Conservation (phyloP, 805 yeast genomes). For the Pichia scutulata region DNA sequence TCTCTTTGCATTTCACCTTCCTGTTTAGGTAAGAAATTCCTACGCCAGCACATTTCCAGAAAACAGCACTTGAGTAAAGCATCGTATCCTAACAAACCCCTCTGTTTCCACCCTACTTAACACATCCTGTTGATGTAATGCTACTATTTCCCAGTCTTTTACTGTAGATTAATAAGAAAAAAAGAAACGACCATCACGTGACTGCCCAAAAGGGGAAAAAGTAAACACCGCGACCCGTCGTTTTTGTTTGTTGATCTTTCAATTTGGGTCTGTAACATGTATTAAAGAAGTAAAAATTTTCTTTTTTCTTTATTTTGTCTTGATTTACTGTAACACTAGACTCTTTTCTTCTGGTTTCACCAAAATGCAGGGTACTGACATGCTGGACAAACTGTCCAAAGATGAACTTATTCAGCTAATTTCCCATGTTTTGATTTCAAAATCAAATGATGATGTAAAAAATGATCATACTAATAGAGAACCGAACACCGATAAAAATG, state of each 20-base stretch:
- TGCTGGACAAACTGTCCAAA: background rate
- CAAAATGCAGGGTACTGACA: background rate
- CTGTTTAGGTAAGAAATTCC: background rate
- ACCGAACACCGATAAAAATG: background rate
- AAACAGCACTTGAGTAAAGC: too few species aligned
- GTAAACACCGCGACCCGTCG: slow-evolving; percentile 9
- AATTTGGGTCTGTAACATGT: background rate
- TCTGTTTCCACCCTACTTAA: too few species aligned
- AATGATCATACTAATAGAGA: background rate
- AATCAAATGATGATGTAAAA: background rate
- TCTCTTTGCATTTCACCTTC: background rate
- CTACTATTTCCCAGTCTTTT: too few species aligned
- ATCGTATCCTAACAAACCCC: too few species aligned
- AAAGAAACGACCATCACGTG: background rate
- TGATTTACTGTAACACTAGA: too few species aligned
- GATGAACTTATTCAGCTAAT: background rate
- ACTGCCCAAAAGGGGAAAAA: slow-evolving; percentile 10
- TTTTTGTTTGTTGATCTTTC: background rate
- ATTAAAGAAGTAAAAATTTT: too few species aligned
- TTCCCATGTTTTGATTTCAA: background rate
- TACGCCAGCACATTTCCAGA: background rate
- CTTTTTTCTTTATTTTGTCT: background rate
- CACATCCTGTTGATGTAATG: too few species aligned
- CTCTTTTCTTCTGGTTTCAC: background rate
- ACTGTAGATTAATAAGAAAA: too few species aligned